Evolutionary conservation across 371 early-diverging fungal species (phyloP), one percentile per base, ranked within the genome.

Genomic region (Capillidium rhysosporum): DNA sequence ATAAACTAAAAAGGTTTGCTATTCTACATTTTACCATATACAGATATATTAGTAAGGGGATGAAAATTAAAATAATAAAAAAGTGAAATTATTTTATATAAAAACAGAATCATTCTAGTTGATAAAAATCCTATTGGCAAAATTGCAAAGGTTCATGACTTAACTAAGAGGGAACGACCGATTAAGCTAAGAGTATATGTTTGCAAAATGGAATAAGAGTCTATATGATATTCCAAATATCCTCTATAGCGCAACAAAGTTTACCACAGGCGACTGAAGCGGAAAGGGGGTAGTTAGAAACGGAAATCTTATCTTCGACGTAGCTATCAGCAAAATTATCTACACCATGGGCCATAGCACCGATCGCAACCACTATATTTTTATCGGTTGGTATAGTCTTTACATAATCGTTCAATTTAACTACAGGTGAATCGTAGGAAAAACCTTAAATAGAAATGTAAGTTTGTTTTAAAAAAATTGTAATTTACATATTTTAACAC

Each of bases 321-420:
- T 83, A 86, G n/a, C 76, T 64, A 61, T 94, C 94, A 0, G 86
- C 94, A 78, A 90, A 94, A 61, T 86, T 77, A 64, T 95, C 95
- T 29, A 72, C 72, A 48, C 98, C 97, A 61, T 90, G 92, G n/a
- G 96, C 92, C 82, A 95, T 82, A 10, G 96, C 94, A 54, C 97
- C 96, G 29, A 98, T 77, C 31, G 89, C 87, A 38, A 95, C 85
- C 8, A 86, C 85, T 38, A 94, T 75, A 46, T 79, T 79, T 58
- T 85, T 73, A 52, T 86, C 84, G 38, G 69, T 65, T 1, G 86
- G 86, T 25, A 94, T 71, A 3, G 82, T 76, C 12, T 80, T 75
- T 59, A 92, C 60, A 65, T 85, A 94, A 46, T 82, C 76, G 49
- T 70, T 74, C 51, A 91, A 63, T 21, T 74, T 74, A n/a, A 93